These are phyloP conservation scores for Ceratobasidium theobromae DNA, from an alignment of 1,284 basidiomycete species.

Conservation along the genomic window DNA sequence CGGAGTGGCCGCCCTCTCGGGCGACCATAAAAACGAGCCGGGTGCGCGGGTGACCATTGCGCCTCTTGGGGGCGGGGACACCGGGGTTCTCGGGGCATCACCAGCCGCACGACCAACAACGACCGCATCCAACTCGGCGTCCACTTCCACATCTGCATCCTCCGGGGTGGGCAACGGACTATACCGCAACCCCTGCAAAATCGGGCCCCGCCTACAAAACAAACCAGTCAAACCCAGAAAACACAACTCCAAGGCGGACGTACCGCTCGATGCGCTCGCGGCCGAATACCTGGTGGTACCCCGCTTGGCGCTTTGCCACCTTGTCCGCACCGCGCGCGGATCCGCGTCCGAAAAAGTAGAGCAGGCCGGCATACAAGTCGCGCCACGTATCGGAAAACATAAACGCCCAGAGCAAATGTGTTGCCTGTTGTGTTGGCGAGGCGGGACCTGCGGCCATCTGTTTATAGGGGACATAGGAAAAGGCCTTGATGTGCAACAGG, in stretches of 20 bases:
- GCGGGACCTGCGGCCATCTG: neutral
- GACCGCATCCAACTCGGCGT: no score
- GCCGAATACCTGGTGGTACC: slow-evolving; percentile 15
- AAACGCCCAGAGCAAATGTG: slow-evolving; percentile 3
- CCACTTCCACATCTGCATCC: no score
- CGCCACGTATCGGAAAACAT: slow-evolving; percentile 15
- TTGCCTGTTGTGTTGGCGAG: neutral
- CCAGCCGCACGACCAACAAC: no score
- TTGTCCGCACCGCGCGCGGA: slow-evolving; percentile 1
- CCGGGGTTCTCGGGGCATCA: no score
- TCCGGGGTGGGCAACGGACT: no score
- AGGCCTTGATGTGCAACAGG: slow-evolving; percentile 72
- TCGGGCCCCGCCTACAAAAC: no score
- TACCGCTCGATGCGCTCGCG: neutral
- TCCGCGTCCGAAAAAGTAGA: slow-evolving; percentile 11
- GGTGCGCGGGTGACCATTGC: no score
- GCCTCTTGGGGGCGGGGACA: neutral
- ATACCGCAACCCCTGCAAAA: no score
- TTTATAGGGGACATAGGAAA: slow-evolving; percentile 66
- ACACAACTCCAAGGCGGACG: no score
- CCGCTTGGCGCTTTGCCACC: neutral
- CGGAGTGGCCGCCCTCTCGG: no score
- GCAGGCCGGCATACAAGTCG: neutral
- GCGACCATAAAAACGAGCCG: no score
- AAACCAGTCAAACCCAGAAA: no score